Base-by-base conservation (phyloP, 768 basidiomycete genomes). In the Tricholoma terreum region DNA sequence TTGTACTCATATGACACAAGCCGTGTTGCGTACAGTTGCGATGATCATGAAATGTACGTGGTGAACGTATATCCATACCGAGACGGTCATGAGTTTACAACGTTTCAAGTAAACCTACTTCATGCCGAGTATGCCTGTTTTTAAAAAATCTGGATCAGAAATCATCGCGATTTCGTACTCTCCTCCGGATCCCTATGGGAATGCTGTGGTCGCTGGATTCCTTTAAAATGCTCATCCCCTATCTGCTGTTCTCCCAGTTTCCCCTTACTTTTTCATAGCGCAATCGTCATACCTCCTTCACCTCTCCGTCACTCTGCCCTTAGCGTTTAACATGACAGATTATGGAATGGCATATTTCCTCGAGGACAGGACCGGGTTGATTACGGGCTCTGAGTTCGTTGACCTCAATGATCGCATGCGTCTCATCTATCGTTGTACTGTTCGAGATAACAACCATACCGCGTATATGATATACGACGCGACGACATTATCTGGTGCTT, bases 381-480 rank as follows among this genome's bases (percentile, higher is more conserved):
- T 84, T 35, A 71, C 73, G 11, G 83, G 79, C 34, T 80, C 84
- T 3, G 80, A 84, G 17, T 89, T 84, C 64, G 65, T 78, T 50
- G 88, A 89, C 69, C 73, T 87, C 60, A 75, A 88, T 67, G 83
- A 82, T 49, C 84, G 87, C 17, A 75, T 86, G 65, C 73, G 72
- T 30, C 71, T 86, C 59, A 68, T 65, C 51, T 72, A 84, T 55
- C 76, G 79, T 34, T 79, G 82, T 58, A 84, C 80, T 8, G 72
- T 75, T 0, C 71, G 73, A 38, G 76, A 77, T 52, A 21, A 72
- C 7, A 70, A 71, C 1, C 77, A 75, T 40, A 72, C 75, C 0
- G 76, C 77, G 19, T 87, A 81, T 66, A 81, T 80, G 72, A 75
- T 87, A 48, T 81, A 79, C 65, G 79, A 84, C 59, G 68, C 68